A percentile compares a stretch with the other conserved stretches of the same genome.
Evolutionary conservation across 2,329 filamentous ascomycete species (phyloP).

Genomic region (Aspergillus proliferans): DNA sequence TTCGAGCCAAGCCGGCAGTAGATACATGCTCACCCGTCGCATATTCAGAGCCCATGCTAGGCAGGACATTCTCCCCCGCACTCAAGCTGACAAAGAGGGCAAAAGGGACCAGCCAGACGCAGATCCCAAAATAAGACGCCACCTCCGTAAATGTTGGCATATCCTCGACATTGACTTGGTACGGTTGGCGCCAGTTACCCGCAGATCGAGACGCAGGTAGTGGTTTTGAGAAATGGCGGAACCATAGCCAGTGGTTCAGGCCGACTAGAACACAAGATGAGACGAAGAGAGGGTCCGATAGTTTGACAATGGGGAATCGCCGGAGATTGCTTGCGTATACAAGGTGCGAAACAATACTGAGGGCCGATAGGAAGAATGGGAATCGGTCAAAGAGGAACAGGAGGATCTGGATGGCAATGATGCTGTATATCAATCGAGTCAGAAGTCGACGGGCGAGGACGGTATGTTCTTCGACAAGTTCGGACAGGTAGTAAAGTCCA

Average conservation of each 20-base stretch:
- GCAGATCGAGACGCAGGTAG: constrained; percentile 32
- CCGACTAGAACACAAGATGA: constrained; percentile 78
- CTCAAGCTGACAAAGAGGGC: constrained; percentile 89
- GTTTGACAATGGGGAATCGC: constrained; percentile 68
- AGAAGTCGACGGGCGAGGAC: constrained; percentile 86
- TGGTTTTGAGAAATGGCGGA: constrained; percentile 77
- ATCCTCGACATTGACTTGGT: constrained; percentile 38
- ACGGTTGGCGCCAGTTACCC: constrained; percentile 31
- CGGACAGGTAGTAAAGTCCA: constrained; percentile 96
- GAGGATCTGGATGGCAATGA: constrained; percentile 67
- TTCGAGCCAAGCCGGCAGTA: constrained; percentile 20
- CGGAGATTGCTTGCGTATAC: constrained; percentile 85
- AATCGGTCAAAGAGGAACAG: constrained; percentile 81
- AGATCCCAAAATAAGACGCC: constrained; percentile 90
- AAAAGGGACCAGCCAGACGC: constrained; percentile 95
- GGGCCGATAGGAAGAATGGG: constrained; percentile 63
- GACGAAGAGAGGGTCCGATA: constrained; percentile 81
- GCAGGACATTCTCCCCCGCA: constrained; percentile 89
- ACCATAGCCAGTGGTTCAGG: constrained; percentile 92
- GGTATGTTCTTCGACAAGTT: constrained; percentile 96
- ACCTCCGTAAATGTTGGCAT: constrained; percentile 88
- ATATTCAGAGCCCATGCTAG: constrained; percentile 79
- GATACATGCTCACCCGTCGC: constrained; percentile 47
- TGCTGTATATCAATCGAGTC: constrained; percentile 72
- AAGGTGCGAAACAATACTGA: constrained; percentile 74